Evolutionary conservation across 1,284 basidiomycete species (phyloP).

Genomic region (Leccinum fallax): DNA sequence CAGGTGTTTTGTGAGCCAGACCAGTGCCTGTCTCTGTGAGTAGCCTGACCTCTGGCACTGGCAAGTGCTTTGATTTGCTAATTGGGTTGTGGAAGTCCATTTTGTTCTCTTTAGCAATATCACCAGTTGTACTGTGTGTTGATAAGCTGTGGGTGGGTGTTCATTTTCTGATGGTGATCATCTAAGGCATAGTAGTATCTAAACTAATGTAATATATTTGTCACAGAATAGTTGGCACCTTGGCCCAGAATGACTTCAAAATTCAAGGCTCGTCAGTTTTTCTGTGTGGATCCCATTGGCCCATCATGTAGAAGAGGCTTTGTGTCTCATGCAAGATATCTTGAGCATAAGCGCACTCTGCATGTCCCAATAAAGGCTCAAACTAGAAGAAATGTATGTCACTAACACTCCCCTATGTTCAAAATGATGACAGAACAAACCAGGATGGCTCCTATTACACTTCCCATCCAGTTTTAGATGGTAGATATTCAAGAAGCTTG

Average conservation of each 20-base stretch:
- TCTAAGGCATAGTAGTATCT: not conserved
- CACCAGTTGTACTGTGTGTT: not conserved
- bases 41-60: not conserved
- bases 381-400: not conserved
- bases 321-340: not conserved
- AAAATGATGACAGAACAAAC: not conserved
- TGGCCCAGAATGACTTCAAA: no score
- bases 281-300: not conserved
- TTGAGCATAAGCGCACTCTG: not conserved
- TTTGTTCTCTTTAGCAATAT: not conserved
- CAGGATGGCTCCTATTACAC: not conserved
- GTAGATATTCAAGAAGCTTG: not conserved
- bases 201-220: no score
- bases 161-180: not conserved
- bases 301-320: not conserved
- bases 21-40: not conserved
- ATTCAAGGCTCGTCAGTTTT: not conserved
- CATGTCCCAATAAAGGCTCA: not conserved
- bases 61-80: not conserved
- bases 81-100: not conserved
- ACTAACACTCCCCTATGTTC: not conserved
- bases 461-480: not conserved
- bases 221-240: no score
- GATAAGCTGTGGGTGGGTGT: not conserved
- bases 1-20: no score